phyloP scores from a whole-genome alignment of 108 stramenopile genomes.

The Chaetoceros muelleri region DNA sequence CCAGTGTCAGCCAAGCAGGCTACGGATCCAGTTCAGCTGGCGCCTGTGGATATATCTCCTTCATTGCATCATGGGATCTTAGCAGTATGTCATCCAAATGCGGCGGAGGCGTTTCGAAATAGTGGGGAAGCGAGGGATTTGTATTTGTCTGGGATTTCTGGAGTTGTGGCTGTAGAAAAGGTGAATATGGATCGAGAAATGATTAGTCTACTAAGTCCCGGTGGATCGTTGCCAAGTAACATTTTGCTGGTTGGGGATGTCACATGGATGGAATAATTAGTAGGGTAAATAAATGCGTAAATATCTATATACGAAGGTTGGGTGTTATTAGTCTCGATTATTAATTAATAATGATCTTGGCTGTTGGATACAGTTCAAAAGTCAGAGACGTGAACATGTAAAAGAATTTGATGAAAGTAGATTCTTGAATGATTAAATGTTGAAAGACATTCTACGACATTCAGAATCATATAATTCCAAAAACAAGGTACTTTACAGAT shows the following conservation, averaged over 20 bases:
- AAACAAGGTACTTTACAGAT: too few relatives aligned
- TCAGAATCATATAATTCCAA: too few relatives aligned
- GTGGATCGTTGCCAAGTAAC: conserved; percentile 59
- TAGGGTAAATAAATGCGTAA: conserved; percentile 1
- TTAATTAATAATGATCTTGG: too few relatives aligned
- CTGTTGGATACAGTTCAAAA: too few relatives aligned
- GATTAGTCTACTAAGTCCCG: conserved; percentile 63
- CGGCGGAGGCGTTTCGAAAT: conserved; percentile 48
- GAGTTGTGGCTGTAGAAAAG: conserved; percentile 74
- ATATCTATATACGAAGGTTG: too few relatives aligned
- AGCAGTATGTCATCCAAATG: conserved; percentile 78
- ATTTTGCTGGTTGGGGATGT: conserved; percentile 65
- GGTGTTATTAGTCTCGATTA: too few relatives aligned
- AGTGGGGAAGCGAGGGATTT: conserved; percentile 55
- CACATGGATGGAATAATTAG: conserved; percentile 70
- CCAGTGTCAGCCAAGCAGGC: conserved; percentile 75
- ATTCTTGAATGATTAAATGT: too few relatives aligned
- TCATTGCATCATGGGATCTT: conserved; percentile 44
- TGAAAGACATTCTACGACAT: too few relatives aligned
- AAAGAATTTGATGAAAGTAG: too few relatives aligned
- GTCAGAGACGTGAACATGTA: too few relatives aligned
- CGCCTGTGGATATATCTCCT: conserved; percentile 17
- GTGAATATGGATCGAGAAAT: conserved; percentile 54
- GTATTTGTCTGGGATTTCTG: conserved; percentile 60
- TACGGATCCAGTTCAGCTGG: conserved; percentile 67